Evolutionary conservation across 2,329 filamentous ascomycete species (phyloP), one percentile per base, ranked within the genome.

Genomic region (Penicillium sp.): DNA sequence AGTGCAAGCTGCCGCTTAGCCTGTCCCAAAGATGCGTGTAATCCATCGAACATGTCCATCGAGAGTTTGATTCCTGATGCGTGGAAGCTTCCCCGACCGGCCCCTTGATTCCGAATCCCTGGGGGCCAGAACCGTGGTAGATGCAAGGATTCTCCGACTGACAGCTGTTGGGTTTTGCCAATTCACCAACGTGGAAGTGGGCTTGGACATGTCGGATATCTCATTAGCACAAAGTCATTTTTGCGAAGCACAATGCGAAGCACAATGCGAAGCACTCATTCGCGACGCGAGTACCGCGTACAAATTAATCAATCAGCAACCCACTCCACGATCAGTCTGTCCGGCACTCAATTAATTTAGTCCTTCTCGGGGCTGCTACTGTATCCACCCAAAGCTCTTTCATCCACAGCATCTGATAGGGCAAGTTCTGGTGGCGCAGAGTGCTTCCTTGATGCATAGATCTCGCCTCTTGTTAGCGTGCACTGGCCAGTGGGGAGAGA

Each of bases 391-490:
- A 33, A 3, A n/a, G 6, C 26, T 30, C 13, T 30, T 10, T 13
- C 14, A 28, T 48, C 16, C 14, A 30, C 45, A 48, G 14, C n/a
- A 28, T 6, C 46, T 46, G 25, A 48, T 53, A 38, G 22, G 33
- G 33, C 25, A 16, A 51, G 26, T 51, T 26, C 38, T 25, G 25
- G 57, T 58, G 57, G 57, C 57, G 57, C 51, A 58, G 42, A 42
- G 49, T 46, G 53, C 13, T 37, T 37, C 22, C 33, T 26, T 25
- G 33, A 38, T 35, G 5, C 33, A 40, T 55, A 38, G 46, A 56
- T 60, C 58, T 46, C 19, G 48, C 43, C 53, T 30, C 22, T n/a
- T 40, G 35, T 40, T 56, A 57, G 57, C 52, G 57, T 38, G 22
- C 19, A 52, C 51, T 40, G 51, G 22, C 28, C 35, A 37, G 35